Percentiles rank a stretch among this genome's conserved stretches.
phyloP scores from a whole-genome alignment of 345 rosid species.

The Capsella bursapastoris region DNA sequence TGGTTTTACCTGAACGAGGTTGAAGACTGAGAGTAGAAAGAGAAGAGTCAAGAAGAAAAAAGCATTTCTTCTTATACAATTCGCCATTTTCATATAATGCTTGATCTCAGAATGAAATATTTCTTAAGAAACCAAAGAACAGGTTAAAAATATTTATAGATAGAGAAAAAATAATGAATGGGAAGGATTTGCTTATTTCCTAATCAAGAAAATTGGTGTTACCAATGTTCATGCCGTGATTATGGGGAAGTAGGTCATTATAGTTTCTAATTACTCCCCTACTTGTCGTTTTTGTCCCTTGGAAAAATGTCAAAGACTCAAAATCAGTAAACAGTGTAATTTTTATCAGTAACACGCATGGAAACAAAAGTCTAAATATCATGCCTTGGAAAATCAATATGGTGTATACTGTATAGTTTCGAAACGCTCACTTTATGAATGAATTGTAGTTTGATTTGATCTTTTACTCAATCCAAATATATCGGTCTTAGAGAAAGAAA shows the following conservation, averaged over 20 bases:
- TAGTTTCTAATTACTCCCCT: not conserved
- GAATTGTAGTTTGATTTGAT: no score
- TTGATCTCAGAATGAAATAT: not conserved
- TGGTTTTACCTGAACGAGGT: constrained; percentile 37
- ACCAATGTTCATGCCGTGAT: constrained; percentile 32
- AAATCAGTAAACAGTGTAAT: not conserved
- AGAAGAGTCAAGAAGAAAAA: constrained; percentile 28
- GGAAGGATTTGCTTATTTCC: not conserved
- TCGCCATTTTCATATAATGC: constrained; percentile 1
- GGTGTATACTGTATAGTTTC: not conserved
- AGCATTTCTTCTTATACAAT: constrained; percentile 19
- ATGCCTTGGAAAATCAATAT: not conserved
- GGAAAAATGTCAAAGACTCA: constrained; percentile 4
- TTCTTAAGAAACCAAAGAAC: not conserved
- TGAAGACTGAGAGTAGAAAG: constrained; percentile 31
- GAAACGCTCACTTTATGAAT: not conserved
- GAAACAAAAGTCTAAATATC: constrained; percentile 5
- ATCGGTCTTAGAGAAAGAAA: not conserved
- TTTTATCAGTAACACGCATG: not conserved
- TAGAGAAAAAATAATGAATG: constrained; percentile 25
- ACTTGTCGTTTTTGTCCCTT: not conserved
- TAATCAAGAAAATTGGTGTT: constrained; percentile 7
- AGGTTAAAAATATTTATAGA: constrained; percentile 29
- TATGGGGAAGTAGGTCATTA: constrained; percentile 13
- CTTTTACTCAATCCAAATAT: not conserved